Percentiles rank a stretch among this genome's conserved stretches.
Conservation (phyloP, 176 grass and related monocot species). For the Stipa capillata region DNA sequence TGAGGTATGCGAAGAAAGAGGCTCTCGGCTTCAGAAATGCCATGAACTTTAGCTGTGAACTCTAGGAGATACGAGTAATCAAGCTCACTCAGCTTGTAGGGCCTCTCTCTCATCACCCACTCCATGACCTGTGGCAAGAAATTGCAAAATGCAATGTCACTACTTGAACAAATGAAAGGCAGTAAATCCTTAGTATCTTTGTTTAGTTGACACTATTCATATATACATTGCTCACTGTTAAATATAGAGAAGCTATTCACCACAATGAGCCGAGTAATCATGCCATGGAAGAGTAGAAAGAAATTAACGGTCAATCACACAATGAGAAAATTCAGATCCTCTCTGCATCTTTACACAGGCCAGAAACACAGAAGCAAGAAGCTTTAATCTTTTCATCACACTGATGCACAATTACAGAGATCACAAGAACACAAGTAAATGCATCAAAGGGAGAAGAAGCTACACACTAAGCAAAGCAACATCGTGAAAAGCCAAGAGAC, state of each 20-base stretch:
- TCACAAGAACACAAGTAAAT: not conserved
- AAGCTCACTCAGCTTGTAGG: constrained; percentile 82
- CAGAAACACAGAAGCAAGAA: not conserved
- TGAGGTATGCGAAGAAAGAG: constrained; percentile 70
- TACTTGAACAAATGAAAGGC: not conserved
- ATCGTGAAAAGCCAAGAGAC: not conserved
- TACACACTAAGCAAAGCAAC: not conserved
- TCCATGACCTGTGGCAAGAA: constrained; percentile 65
- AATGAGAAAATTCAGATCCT: not conserved
- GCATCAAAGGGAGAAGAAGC: not conserved
- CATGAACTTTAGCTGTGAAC: constrained; percentile 86
- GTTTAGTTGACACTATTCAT: not conserved
- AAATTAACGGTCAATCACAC: not conserved
- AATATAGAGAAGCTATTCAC: not conserved
- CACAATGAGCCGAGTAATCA: not conserved
- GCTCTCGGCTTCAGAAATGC: constrained; percentile 69
- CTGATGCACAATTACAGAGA: not conserved
- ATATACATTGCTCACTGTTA: not conserved
- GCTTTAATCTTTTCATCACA: not conserved
- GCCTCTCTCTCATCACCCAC: constrained; percentile 93
- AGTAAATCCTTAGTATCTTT: not conserved
- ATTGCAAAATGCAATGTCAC: not conserved
- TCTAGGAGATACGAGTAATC: constrained; percentile 90
- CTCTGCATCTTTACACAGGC: not conserved
- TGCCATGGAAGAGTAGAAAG: not conserved